phyloP scores from a whole-genome alignment of 805 yeast genomes.

The Zygosaccharomyces siamensis region DNA sequence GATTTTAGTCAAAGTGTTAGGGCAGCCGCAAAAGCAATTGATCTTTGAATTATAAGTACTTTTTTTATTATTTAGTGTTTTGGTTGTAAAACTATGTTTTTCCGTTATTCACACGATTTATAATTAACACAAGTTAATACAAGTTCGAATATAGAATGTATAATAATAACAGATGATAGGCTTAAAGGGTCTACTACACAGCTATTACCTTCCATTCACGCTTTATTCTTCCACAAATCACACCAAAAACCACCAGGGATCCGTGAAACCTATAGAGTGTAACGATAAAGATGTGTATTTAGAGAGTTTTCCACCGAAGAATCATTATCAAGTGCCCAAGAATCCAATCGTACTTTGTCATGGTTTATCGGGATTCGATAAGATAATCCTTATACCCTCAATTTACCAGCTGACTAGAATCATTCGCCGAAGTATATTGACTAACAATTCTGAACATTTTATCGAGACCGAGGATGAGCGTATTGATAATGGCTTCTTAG shows the following conservation, averaged over 20 bases:
- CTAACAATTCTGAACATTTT: constrained; percentile 21
- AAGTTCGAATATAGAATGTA: not conserved
- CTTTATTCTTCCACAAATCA: not conserved
- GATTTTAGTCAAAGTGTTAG: constrained; percentile 60
- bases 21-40: not conserved
- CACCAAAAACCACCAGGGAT: not conserved
- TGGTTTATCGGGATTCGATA: constrained; percentile 81
- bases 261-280: not conserved
- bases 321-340: constrained; percentile 53
- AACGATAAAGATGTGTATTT: not conserved
- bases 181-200: not conserved
- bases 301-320: constrained; percentile 20
- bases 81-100: not conserved
- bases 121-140: not conserved
- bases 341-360: constrained; percentile 79
- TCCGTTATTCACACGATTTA: not conserved
- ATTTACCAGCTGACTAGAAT: constrained; percentile 29
- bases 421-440: constrained; percentile 17
- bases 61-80: not conserved
- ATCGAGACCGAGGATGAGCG: constrained; percentile 21
- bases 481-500: constrained; percentile 34
- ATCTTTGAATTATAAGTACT: not conserved
- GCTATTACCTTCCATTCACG: not conserved
- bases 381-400: constrained; percentile 42
- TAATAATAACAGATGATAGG: not conserved